Conservation (phyloP, 129 eudicot genomes). For the Ambrosia artemisiifolia region DNA sequence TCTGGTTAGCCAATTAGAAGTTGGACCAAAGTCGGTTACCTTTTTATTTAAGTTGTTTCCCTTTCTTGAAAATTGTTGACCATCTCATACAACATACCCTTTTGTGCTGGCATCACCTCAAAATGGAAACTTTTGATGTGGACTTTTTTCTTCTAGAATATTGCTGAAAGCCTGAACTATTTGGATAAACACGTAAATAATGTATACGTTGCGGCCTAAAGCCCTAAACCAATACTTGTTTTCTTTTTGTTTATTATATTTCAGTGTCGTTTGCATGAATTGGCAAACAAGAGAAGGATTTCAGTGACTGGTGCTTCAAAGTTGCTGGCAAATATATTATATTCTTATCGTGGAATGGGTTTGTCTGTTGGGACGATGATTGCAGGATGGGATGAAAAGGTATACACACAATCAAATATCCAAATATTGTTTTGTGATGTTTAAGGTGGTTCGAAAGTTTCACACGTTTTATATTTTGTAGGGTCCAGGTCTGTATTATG, state of each 20-base stretch:
- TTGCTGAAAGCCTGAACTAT: background rate
- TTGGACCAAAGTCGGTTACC: background rate
- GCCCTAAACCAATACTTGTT: background rate
- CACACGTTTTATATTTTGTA: constrained; percentile 19
- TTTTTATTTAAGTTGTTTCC: no score
- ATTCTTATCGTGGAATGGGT: constrained; percentile 95
- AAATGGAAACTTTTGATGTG: background rate
- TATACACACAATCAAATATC: constrained; percentile 10
- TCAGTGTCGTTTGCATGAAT: constrained; percentile 87
- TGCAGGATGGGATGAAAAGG: constrained; percentile 99
- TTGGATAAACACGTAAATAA: background rate
- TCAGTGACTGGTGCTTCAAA: constrained; percentile 97
- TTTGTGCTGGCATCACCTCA: no score
- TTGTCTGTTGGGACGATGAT: constrained; percentile 97
- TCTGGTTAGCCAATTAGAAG: no score
- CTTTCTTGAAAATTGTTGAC: no score
- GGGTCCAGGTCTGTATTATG: constrained; percentile 99
- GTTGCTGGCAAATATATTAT: constrained; percentile 79
- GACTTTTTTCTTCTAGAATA: background rate
- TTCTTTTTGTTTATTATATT: background rate
- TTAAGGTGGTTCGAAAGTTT: constrained; percentile 1
- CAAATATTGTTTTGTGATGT: background rate
- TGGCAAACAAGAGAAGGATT: constrained; percentile 93
- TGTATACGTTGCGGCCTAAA: background rate
- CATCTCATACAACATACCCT: no score